A percentile compares a stretch with the other conserved stretches of the same genome.
phyloP scores from a whole-genome alignment of 2,329 filamentous ascomycete species.

The Elsinoe batatas region DNA sequence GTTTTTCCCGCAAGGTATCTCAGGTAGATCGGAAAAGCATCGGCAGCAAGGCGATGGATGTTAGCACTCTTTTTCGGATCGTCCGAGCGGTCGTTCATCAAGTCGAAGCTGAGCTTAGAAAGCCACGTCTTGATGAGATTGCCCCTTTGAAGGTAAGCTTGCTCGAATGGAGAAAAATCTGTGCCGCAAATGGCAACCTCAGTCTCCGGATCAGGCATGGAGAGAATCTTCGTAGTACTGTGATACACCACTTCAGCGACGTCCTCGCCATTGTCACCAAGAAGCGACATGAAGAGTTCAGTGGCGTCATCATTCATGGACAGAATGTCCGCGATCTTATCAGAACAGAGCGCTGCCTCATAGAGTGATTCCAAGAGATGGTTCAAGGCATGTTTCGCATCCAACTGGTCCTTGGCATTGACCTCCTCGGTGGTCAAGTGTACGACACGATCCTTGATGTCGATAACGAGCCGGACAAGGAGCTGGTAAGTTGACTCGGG shows the following conservation, averaged over 20 bases:
- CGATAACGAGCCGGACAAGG: neutral
- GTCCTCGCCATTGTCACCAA: neutral
- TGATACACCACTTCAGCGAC: neutral
- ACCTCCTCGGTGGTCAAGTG: no score
- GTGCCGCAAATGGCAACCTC: neutral
- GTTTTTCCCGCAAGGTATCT: neutral
- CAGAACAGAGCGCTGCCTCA: neutral
- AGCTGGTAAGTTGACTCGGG: neutral
- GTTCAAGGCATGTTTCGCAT: neutral
- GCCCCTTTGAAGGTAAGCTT: neutral
- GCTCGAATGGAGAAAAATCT: neutral
- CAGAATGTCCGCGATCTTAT: conserved; percentile 1
- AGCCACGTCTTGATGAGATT: neutral
- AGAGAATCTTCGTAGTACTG: neutral
- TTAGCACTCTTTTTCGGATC: neutral
- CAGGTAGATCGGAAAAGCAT: neutral
- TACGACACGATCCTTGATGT: neutral
- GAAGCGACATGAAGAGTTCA: neutral
- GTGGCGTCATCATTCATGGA: neutral
- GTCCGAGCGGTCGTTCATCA: neutral
- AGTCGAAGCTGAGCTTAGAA: neutral
- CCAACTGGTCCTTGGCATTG: neutral
- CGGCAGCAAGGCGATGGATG: neutral
- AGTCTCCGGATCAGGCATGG: conserved; percentile 1
- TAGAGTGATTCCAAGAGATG: neutral